Base-by-base conservation (phyloP, 163 green algal genomes). In the Chlamydomonas reinhardtii region DNA sequence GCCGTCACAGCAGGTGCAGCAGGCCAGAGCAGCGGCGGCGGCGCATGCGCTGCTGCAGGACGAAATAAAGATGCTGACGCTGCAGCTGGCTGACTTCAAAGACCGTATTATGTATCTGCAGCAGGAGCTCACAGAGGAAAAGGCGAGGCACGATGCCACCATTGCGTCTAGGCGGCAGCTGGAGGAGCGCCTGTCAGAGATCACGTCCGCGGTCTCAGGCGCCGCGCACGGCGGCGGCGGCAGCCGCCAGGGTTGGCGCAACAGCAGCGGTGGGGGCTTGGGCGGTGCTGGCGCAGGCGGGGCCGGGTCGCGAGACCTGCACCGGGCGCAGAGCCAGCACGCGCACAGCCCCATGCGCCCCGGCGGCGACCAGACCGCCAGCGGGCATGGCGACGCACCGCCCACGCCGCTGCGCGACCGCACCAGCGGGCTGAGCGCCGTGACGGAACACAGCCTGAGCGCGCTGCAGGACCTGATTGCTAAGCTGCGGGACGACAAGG, bases 71-170 rank as follows among this genome's bases (percentile, higher is more conserved):
- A 73, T 82, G 61, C 72, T 87, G 22, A 32, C 72, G 20, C 19
- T 70, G 72, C 72, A 82, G 82, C 82, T 87, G 15, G 64, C 72
- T 5, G 82, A 87, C 43, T 87, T 87, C 59, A 87, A 87, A 61
- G 82, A 87, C n/a, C 82, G 82, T 0, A 62, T 87, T 16, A 87
- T 81, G 69, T 87, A 87, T 31, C 82, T 87, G 27, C 72, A 87
- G 82, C 72, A 87, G 72, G 82, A 87, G 39, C 72, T 87, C 19
- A 17, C 39, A 29, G 82, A 82, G 39, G 82, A 81, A 29, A 73
- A 79, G n/a, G 31, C 5, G n/a, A 81, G 74, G n/a, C 82, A 87
- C 61, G 82, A 87, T 43, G 37, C 72, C 19, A 75, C 71, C 61
- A 65, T 87, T 17, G 72, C 72, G 0, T 61, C 82, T 0, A 73